A percentile compares a stretch with the other conserved stretches of the same genome.
Evolutionary conservation across 345 rosid genomes (phyloP).

Genomic region (Jatropha curcas): DNA sequence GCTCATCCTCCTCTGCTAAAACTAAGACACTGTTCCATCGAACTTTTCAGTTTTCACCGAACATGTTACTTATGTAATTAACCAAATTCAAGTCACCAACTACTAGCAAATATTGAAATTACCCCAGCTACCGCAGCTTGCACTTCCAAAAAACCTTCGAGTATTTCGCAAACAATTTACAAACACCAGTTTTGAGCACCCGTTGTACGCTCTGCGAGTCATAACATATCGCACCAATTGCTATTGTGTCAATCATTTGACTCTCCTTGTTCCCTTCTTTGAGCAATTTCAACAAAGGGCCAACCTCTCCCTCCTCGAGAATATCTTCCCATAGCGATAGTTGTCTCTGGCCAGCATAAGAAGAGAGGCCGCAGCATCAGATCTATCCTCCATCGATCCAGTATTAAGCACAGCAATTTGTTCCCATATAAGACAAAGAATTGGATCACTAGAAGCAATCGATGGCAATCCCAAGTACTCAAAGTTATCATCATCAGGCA

Average conservation of each 20-base stretch:
- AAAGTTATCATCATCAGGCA: slow-evolving; percentile 43
- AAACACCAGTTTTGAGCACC: slow-evolving; percentile 66
- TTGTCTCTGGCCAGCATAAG: slow-evolving; percentile 73
- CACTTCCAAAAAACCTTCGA: too few species aligned
- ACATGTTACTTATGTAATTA: too few species aligned
- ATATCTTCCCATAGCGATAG: slow-evolving; percentile 75
- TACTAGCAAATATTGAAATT: too few species aligned
- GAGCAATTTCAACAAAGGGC: slow-evolving; percentile 60
- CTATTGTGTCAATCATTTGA: slow-evolving; percentile 73
- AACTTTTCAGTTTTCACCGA: too few species aligned
- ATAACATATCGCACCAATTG: slow-evolving; percentile 71
- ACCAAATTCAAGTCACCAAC: too few species aligned
- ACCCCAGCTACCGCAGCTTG: too few species aligned
- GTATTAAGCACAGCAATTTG: slow-evolving; percentile 72
- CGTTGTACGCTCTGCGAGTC: slow-evolving; percentile 73
- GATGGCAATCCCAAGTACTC: slow-evolving; percentile 84
- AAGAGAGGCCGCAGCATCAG: slow-evolving; percentile 79
- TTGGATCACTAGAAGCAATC: slow-evolving; percentile 89
- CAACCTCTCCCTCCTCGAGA: slow-evolving; percentile 82
- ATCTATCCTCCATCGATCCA: slow-evolving; percentile 56
- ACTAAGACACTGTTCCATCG: too few species aligned
- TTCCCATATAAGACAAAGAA: slow-evolving; percentile 77
- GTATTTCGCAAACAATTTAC: slow-evolving; percentile 66
- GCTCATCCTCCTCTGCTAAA: too few species aligned
- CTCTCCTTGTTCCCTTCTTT: slow-evolving; percentile 83